A percentile compares a stretch with the other conserved stretches of the same genome.
Conservation (phyloP, 495 filamentous ascomycete genomes). For the Xylaria cubensis region DNA sequence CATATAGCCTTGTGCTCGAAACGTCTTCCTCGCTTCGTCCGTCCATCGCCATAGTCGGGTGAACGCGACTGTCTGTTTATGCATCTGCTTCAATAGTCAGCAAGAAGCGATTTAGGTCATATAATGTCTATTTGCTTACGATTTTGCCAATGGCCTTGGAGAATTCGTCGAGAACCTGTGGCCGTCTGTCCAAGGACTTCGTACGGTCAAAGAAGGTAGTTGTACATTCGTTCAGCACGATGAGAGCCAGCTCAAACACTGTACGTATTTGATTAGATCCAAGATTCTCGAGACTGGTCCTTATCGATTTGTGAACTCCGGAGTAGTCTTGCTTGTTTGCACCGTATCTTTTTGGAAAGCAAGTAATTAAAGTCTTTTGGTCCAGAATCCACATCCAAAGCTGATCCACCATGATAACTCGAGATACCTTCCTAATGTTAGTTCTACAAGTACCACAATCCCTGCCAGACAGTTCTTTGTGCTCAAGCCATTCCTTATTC, state of each 20-base stretch:
- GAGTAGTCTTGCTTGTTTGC: slow-evolving; percentile 71
- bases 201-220: slow-evolving; percentile 69
- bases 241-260: slow-evolving; percentile 68
- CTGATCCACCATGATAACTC: slow-evolving; percentile 79
- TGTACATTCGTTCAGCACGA: slow-evolving; percentile 70
- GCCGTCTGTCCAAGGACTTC: slow-evolving; percentile 62
- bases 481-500: slow-evolving; percentile 22
- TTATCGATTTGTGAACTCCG: slow-evolving; percentile 68
- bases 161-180: slow-evolving; percentile 74
- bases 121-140: slow-evolving; percentile 30
- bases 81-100: slow-evolving; percentile 47
- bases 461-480: slow-evolving; percentile 11
- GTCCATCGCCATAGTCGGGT: slow-evolving; percentile 48
- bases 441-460: slow-evolving; percentile 39
- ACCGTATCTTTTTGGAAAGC: slow-evolving; percentile 71
- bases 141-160: slow-evolving; percentile 57
- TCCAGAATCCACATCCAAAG: slow-evolving; percentile 79
- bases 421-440: slow-evolving; percentile 56
- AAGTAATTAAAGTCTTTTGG: slow-evolving; percentile 69
- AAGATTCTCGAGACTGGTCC: slow-evolving; percentile 36
- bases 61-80: slow-evolving; percentile 45
- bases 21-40: slow-evolving; percentile 36
- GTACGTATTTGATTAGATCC: slow-evolving; percentile 67
- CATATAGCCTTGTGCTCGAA: slow-evolving; percentile 33
- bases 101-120: neutral